Conservation (phyloP, 495 filamentous ascomycete genomes). For the Lindgomyces ingoldianus region DNA sequence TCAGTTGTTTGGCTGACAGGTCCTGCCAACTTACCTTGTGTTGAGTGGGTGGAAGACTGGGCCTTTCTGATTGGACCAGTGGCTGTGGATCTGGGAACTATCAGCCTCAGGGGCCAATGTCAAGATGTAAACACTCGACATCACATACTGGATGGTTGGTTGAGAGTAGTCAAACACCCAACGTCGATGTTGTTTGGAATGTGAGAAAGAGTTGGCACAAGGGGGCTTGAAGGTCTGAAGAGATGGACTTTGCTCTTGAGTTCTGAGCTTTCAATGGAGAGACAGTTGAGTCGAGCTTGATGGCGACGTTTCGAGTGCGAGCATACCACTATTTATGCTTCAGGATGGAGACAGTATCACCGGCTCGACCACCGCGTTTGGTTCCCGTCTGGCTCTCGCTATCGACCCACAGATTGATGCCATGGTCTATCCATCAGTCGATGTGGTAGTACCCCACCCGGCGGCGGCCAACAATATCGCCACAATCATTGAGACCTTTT, state of each 20-base stretch:
- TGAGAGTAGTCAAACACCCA: slow-evolving; percentile 12
- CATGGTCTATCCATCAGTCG: slow-evolving; percentile 34
- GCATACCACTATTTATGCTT: slow-evolving; percentile 40
- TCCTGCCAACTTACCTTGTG: slow-evolving; percentile 34
- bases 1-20: slow-evolving; percentile 33
- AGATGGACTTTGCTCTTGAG: slow-evolving; percentile 23
- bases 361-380: slow-evolving; percentile 18
- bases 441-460: slow-evolving; percentile 38
- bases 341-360: slow-evolving; percentile 6
- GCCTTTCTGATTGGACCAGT: slow-evolving; percentile 24
- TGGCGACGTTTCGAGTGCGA: slow-evolving; percentile 20
- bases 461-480: slow-evolving; percentile 39
- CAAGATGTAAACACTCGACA: slow-evolving; percentile 21
- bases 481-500: slow-evolving; percentile 36
- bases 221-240: slow-evolving; percentile 26
- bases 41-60: slow-evolving; percentile 8
- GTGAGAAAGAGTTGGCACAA: slow-evolving; percentile 32
- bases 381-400: slow-evolving; percentile 19
- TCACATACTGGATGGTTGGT: slow-evolving; percentile 34
- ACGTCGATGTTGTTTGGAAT: slow-evolving; percentile 8
- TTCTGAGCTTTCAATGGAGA: slow-evolving; percentile 26
- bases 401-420: slow-evolving; percentile 32
- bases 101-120: slow-evolving; percentile 32
- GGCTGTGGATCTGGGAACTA: slow-evolving; percentile 17
- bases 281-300: slow-evolving; percentile 29